These are phyloP conservation scores for Seminavis robusta DNA, from an alignment of 108 stramenopile species.

Conservation along the genomic window DNA sequence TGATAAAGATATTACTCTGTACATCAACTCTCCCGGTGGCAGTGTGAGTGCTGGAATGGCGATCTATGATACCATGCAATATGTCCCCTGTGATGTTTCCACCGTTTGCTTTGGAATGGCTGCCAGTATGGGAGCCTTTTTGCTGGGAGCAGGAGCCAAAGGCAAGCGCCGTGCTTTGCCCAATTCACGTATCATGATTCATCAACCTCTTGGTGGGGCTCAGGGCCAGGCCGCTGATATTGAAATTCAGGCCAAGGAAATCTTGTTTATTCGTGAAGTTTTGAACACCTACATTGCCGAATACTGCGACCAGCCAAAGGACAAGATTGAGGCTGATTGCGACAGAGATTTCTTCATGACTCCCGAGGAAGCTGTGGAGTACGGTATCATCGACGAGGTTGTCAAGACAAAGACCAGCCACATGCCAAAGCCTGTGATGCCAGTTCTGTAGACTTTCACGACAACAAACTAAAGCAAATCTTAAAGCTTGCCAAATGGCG, in stretches of 20 bases:
- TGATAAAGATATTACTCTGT: conserved; percentile 82
- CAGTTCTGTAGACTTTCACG: conserved; percentile 24
- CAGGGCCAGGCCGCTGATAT: conserved; percentile 98
- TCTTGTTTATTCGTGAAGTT: conserved; percentile 87
- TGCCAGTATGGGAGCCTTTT: conserved; percentile 83
- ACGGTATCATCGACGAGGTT: conserved; percentile 97
- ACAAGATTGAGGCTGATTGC: conserved; percentile 94
- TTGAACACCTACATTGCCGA: conserved; percentile 94
- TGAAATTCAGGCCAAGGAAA: conserved; percentile 98
- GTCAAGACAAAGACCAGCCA: conserved; percentile 92
- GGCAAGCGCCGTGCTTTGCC: conserved; percentile 90
- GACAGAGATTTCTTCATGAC: conserved; percentile 99
- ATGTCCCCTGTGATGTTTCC: conserved; percentile 78
- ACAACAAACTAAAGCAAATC: no score
- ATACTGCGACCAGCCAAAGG: conserved; percentile 90
- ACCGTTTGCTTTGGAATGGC: conserved; percentile 90
- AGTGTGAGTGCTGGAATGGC: conserved; percentile 72
- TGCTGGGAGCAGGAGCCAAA: conserved; percentile 77
- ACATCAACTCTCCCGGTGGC: conserved; percentile 85
- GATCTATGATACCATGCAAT: conserved; percentile 85
- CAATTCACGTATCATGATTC: conserved; percentile 97
- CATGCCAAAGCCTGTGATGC: conserved; percentile 80
- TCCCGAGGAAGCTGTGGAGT: conserved; percentile 93
- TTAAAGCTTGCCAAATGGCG: no score
- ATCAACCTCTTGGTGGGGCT: conserved; percentile 96